Percentiles rank a stretch among this genome's conserved stretches.
Conservation (phyloP, 2,329 filamentous ascomycete species). For the Teratosphaeria gauchensis region DNA sequence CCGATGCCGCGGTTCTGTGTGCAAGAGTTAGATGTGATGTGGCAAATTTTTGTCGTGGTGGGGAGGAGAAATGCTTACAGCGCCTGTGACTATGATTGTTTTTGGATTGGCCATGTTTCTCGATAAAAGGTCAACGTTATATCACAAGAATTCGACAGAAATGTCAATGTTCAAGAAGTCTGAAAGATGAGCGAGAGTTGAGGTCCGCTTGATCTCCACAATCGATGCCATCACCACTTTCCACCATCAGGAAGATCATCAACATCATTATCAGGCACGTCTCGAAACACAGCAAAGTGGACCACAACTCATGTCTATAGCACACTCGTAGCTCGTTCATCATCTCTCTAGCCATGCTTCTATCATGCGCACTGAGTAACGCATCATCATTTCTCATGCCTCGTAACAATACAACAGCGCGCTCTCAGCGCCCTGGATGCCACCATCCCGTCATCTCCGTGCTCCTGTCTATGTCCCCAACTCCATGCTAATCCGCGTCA, state of each 20-base stretch:
- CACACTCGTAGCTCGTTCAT: neutral
- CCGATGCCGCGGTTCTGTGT: conserved; percentile 28
- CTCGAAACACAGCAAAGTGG: neutral
- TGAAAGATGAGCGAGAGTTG: neutral
- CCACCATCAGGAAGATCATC: neutral
- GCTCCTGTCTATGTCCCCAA: neutral
- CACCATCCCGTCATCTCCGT: neutral
- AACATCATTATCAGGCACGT: neutral
- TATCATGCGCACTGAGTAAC: neutral
- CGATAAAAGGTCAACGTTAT: neutral
- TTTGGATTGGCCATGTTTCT: conserved; percentile 18
- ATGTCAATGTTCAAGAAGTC: neutral
- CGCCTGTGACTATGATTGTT: conserved; percentile 26
- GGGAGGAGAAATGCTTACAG: conserved; percentile 12
- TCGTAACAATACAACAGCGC: neutral
- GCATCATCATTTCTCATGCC: neutral
- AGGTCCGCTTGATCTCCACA: neutral
- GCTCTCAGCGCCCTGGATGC: neutral
- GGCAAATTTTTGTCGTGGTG: neutral
- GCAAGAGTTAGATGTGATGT: neutral
- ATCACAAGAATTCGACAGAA: too few species aligned
- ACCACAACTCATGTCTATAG: neutral
- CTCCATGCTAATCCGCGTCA: neutral
- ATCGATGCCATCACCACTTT: neutral
- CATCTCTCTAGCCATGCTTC: neutral